Evolutionary conservation across 306 rosid genomes (phyloP).

Genomic region (Fragaria iinumae): DNA sequence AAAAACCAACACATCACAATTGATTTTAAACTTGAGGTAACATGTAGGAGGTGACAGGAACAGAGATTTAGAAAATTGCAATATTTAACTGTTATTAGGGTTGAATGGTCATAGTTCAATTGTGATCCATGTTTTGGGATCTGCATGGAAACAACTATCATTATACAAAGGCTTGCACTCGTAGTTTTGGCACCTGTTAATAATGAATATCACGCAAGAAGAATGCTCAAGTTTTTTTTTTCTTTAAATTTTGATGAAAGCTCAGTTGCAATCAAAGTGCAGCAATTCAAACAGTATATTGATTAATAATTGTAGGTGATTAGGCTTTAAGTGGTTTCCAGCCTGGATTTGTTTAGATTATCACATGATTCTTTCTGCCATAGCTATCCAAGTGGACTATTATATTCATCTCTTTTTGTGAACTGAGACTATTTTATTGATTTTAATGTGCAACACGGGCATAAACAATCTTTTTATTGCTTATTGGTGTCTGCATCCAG

Average conservation of each 20-base stretch:
- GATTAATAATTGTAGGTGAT: neutral
- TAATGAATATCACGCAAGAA: neutral
- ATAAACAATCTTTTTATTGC: neutral
- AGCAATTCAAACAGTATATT: neutral
- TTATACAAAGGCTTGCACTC: neutral
- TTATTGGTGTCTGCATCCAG: neutral
- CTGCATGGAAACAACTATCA: neutral
- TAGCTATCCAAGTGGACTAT: conserved; percentile 13
- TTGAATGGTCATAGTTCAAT: neutral
- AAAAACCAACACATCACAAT: neutral
- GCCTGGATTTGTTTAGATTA: conserved; percentile 7
- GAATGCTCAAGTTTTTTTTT: neutral
- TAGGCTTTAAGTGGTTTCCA: neutral
- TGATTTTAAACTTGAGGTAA: neutral
- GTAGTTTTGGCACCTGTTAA: neutral
- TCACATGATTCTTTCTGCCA: conserved; percentile 12
- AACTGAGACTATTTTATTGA: neutral
- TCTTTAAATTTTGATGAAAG: neutral
- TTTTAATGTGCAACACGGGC: neutral
- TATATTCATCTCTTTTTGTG: neutral
- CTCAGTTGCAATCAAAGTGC: conserved; percentile 6
- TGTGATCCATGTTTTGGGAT: neutral
- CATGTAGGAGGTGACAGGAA: conserved; percentile 1
- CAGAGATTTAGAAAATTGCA: neutral
- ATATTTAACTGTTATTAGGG: neutral